Base-by-base conservation (phyloP, 208 protist species). In the Leishmania amazonensis region DNA sequence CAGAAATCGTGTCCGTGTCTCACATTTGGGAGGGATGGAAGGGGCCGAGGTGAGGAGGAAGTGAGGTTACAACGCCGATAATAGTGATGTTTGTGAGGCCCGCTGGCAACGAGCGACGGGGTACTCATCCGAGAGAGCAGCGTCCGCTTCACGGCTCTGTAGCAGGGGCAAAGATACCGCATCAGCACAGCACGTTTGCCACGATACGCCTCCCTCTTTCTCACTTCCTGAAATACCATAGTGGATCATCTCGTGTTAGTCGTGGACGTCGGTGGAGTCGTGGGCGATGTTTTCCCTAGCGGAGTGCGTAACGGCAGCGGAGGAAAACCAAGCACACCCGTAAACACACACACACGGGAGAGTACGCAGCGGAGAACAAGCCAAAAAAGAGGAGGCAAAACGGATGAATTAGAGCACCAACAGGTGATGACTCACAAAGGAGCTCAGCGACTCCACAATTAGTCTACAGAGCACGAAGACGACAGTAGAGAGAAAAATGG, bases 401-500 rank as follows among this genome's bases (percentile, higher is more conserved):
- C 0, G 54, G n/a, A 21, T 31, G 24, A n/a, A 38, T 78, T 65
- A 86, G 38, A 86, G 62, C 21, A 86, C 65, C 60, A 86, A 75
- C 68, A 86, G 49, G 19, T 38, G 60, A 6, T 80, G 78, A 13
- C 83, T 74, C 17, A 60, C 75, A 58, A 86, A 86, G n/a, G 38
- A 51, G 75, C 83, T 80, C 40, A 86, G 58, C 40, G 83, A 76
- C 71, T 68, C 65, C 38, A 89, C 67, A 71, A 87, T 49, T 53
- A 86, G 80, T n/a, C 75, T 57, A 58, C 79, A 81, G 24, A 90
- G 54, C 75, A 95, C 92, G 71, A 91, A 96, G 3, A 90, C 62
- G 38, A 76, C 68, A 38, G 88, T 81, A 57, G 86, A 82, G 21
- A 91, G 74, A 72, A 89, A 91, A 73, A 98, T 95, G 9, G 95